Conservation (phyloP, 225 moss, liverwort and hornwort species). For the Bryum argenteum region DNA sequence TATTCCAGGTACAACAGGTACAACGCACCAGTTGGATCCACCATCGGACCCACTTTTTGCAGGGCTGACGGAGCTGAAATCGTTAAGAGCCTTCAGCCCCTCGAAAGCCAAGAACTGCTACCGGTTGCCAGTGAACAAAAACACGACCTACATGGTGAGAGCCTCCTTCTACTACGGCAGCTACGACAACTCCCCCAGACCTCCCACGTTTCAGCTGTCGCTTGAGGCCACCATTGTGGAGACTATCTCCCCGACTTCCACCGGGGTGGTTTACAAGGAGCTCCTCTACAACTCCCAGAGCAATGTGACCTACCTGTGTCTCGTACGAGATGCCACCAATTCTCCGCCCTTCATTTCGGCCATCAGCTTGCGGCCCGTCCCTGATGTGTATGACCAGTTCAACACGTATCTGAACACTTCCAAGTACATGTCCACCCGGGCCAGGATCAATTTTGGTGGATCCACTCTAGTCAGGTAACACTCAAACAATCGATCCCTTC, state of each 20-base stretch:
- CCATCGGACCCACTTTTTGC: not conserved
- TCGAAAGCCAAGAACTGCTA: slow-evolving; percentile 37
- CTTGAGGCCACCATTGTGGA: slow-evolving; percentile 30
- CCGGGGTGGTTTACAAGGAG: slow-evolving; percentile 29
- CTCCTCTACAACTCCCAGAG: slow-evolving; percentile 27
- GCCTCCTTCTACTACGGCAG: slow-evolving; percentile 31
- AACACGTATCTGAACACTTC: not conserved
- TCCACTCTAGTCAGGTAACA: slow-evolving; percentile 21
- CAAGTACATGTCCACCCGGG: slow-evolving; percentile 19
- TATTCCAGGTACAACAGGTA: slow-evolving; percentile 32
- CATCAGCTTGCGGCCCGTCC: slow-evolving; percentile 18
- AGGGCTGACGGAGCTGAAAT: not conserved
- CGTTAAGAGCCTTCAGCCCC: slow-evolving; percentile 32
- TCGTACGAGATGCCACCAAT: slow-evolving; percentile 7
- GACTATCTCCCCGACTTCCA: not conserved
- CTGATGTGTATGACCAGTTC: accelerated
- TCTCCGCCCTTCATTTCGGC: slow-evolving; percentile 37
- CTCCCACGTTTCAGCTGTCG: slow-evolving; percentile 29
- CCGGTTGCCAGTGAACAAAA: slow-evolving; percentile 24
- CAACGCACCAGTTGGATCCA: not conserved
- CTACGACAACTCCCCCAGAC: slow-evolving; percentile 29
- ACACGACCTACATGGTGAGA: slow-evolving; percentile 33
- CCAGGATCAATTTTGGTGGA: slow-evolving; percentile 29
- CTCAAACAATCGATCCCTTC: too few relatives aligned
- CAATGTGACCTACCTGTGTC: slow-evolving; percentile 34